Base-by-base conservation (phyloP, 2,329 filamentous ascomycete genomes). In the Diaporthe citrichinensis region DNA sequence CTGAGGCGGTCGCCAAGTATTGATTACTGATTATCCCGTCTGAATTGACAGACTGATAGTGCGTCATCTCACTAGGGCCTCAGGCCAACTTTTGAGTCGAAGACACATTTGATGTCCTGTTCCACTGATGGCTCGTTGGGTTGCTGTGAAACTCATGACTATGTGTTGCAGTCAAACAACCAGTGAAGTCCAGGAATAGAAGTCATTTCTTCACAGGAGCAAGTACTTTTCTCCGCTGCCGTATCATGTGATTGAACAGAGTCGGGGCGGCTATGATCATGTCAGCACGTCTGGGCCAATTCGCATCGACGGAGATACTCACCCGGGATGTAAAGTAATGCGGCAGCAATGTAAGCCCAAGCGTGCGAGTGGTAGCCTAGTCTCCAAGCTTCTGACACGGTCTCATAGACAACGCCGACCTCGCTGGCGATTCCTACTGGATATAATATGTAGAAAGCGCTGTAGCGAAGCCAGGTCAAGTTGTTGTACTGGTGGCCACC, bases 401-500 rank as follows among this genome's bases (percentile, higher is more conserved):
- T 74, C 31, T 41, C 31, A 17, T 59, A 72, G 36, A 75, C 76
- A 7, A 77, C 69, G 1, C 61, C 76, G 5, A 75, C 31, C 62
- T 75, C 76, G 5, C 73, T 73, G 41, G 71, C 61, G 41, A 77
- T 75, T 14, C 76, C 76, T 14, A 75, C 44, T 10, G 76, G 76
- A 25, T 77, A 77, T 28, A 77, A 34, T 14, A 75, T 28, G 41
- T 77, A 75, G 49, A 75, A 77, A 31, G 76, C 76, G 69, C 69
- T 77, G 69, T 77, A 75, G 17, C 73, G 76, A 39, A 71, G 61
- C 76, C 73, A 77, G 69, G 68, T 71, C 49, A 77, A 31, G 28
- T 51, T 73, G 25, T 23, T 20, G 62, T 76, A 76, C 57, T 75
- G 73, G 62, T 75, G 69, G 9, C 76, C 76, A n/a, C 73, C 76